phyloP scores from a whole-genome alignment of 140 eudicot genomes.

The Flaveria floridana region DNA sequence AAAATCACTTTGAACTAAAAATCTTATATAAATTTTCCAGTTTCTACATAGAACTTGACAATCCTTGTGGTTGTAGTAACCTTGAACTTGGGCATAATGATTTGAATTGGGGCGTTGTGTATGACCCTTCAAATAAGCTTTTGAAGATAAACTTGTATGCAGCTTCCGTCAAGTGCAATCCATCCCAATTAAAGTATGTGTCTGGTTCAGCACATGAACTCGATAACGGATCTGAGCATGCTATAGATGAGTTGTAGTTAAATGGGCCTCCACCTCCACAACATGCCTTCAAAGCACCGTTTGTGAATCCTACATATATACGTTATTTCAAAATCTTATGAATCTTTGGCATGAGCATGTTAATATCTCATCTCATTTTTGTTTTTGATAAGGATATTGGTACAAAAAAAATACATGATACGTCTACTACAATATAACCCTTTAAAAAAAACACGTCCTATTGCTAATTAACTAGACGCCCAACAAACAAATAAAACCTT shows the following conservation, averaged over 20 bases:
- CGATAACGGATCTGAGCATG: slow-evolving; percentile 7
- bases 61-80: background rate
- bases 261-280: slow-evolving; percentile 57
- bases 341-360: background rate
- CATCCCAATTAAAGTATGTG: slow-evolving; percentile 51
- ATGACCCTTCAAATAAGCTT: slow-evolving; percentile 43
- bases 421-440: background rate
- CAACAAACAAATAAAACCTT: background rate
- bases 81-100: slow-evolving; percentile 13
- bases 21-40: background rate
- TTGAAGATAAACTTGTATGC: slow-evolving; percentile 34
- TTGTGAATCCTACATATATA: slow-evolving; percentile 35
- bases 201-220: slow-evolving; percentile 41
- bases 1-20: background rate
- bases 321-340: background rate
- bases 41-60: slow-evolving; percentile 10
- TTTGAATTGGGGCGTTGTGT: slow-evolving; percentile 36
- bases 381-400: background rate
- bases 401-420: background rate
- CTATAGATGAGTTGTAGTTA: slow-evolving; percentile 33
- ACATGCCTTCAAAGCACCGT: slow-evolving; percentile 43
- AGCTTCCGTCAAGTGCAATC: slow-evolving; percentile 61
- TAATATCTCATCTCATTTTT: background rate
- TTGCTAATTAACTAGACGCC: background rate
- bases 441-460: background rate